Evolutionary conservation across 345 rosid genomes (phyloP), one percentile per base, ranked within the genome.

Genomic region (Nephelium lappaceum): DNA sequence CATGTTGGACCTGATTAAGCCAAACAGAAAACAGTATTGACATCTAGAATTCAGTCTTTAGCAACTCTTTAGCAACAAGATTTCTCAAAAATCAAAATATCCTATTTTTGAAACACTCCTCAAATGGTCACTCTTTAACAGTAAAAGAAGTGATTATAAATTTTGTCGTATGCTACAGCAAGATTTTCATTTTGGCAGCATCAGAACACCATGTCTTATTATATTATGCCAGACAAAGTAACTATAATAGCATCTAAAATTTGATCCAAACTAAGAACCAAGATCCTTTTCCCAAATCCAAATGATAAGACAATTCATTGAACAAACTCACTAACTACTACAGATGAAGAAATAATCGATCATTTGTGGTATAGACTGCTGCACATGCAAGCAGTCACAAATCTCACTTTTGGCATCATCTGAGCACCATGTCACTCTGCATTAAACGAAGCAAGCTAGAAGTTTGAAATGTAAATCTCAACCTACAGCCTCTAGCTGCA

Each of bases 281-380:
- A 63, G 60, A 74, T 74, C 27, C 47, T 57, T 15, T 42, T 43
- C 10, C 39, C 47, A 55, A 57, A 14, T 55, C 27, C n/a, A 57
- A 23, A 55, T 71, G 15, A 64, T 6, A 38, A 64, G 19, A 74
- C 21, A 5, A 21, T 62, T 19, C 25, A 57, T 25, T 74, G 27
- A 74, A 74, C 62, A 36, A 45, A 75, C 78, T 47, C 36, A 31
- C 8, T 27, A 75, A 11, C 8, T 11, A 64, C 60, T n/a, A 47
- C 18, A 64, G 64, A 19, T 27, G 47, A 64, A 18, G 36, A 0
- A 57, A 31, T 27, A 41, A 75, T 19, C 31, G 9, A 6, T 5
- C 31, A 5, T 31, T 47, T 27, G 2, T 11, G 9, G 24, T 63
- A 31, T 61, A 14, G 31, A 43, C 21, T 14, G 21, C n/a, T 1